These are phyloP conservation scores for Coleophoma eucalyptorum DNA, from an alignment of 2,329 filamentous ascomycete genomes.

Conservation along the genomic window DNA sequence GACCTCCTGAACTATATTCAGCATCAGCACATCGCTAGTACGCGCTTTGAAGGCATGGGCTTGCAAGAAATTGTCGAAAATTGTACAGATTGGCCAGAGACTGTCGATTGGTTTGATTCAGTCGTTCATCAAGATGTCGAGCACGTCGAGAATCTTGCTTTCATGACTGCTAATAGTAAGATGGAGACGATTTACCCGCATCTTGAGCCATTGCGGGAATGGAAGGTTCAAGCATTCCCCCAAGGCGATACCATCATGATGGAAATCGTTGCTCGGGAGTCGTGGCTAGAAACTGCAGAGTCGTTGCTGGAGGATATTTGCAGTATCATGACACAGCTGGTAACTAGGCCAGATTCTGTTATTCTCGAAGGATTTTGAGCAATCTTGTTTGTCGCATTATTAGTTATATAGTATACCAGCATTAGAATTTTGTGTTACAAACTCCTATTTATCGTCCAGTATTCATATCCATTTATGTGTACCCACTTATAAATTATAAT, in stretches of 20 bases:
- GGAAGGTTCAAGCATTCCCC: slow-evolving; percentile 60
- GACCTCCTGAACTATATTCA: not conserved
- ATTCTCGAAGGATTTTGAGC: too few species aligned
- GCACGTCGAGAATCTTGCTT: slow-evolving; percentile 50
- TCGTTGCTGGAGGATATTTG: slow-evolving; percentile 47
- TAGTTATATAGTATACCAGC: too few species aligned
- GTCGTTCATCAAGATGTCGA: slow-evolving; percentile 10
- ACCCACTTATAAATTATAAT: too few species aligned
- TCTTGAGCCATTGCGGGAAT: slow-evolving; percentile 49
- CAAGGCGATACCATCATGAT: slow-evolving; percentile 46
- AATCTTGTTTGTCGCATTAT: too few species aligned
- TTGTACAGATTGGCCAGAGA: not conserved
- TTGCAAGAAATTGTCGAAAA: not conserved
- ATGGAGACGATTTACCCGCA: slow-evolving; percentile 59
- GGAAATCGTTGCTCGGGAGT: slow-evolving; percentile 57
- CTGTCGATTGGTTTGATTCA: not conserved
- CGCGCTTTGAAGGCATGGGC: not conserved
- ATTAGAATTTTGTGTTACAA: too few species aligned
- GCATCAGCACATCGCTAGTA: not conserved
- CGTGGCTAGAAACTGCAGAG: slow-evolving; percentile 47
- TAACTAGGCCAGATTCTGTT: slow-evolving; percentile 12
- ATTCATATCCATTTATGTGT: too few species aligned
- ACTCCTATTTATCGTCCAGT: too few species aligned
- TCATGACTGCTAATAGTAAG: slow-evolving; percentile 25
- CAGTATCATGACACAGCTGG: slow-evolving; percentile 34